Evolutionary conservation across 2,329 filamentous ascomycete genomes (phyloP).

Genomic region (Albifimbria verrucaria): DNA sequence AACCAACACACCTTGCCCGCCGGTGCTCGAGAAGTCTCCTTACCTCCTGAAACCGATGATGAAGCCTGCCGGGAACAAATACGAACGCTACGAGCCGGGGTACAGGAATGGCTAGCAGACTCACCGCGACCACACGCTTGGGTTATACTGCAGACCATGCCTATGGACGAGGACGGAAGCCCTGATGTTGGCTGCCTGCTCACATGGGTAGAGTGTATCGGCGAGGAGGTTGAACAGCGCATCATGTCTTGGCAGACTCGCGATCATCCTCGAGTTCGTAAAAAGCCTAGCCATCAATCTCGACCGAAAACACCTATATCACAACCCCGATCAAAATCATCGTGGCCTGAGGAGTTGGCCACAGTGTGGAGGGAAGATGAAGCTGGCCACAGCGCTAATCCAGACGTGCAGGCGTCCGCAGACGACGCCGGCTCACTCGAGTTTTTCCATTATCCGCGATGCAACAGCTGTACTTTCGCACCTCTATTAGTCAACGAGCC

Average conservation of each 20-base stretch:
- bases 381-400: background rate
- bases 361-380: slow-evolving; percentile 27
- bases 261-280: slow-evolving; percentile 13
- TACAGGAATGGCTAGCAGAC: slow-evolving; percentile 30
- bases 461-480: slow-evolving; percentile 52
- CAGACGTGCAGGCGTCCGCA: slow-evolving; percentile 15
- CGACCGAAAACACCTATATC: background rate
- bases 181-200: slow-evolving; percentile 43
- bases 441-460: slow-evolving; percentile 48
- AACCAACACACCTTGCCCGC: slow-evolving; percentile 20
- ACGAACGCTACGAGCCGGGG: slow-evolving; percentile 35
- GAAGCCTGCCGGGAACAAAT: slow-evolving; percentile 39
- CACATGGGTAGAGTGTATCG: slow-evolving; percentile 53
- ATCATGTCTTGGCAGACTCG: slow-evolving; percentile 42
- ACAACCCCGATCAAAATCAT: slow-evolving; percentile 5
- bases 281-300: background rate
- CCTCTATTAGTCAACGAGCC: slow-evolving; percentile 35
- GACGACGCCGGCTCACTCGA: slow-evolving; percentile 15
- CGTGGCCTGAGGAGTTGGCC: slow-evolving; percentile 12
- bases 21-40: slow-evolving; percentile 30
- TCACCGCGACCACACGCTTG: slow-evolving; percentile 41
- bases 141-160: slow-evolving; percentile 45
- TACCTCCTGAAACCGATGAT: slow-evolving; percentile 28
- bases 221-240: slow-evolving; percentile 41
- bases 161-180: slow-evolving; percentile 34